A percentile compares a stretch with the other conserved stretches of the same genome.
These are phyloP conservation scores for Asterella californica DNA, from an alignment of 225 moss, liverwort and hornwort genomes.

Conservation along the genomic window DNA sequence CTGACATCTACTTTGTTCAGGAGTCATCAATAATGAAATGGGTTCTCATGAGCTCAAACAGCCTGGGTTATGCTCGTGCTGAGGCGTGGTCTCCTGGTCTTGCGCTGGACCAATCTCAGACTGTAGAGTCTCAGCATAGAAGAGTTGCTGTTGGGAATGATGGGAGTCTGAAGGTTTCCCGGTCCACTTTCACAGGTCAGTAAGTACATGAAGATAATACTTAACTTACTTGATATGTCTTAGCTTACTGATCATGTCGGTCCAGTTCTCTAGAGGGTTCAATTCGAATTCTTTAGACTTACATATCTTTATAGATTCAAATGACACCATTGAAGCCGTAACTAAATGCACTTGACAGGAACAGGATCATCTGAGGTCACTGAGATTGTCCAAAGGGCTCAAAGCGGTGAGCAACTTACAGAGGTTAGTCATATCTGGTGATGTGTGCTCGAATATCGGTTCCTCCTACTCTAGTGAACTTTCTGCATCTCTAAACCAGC, in stretches of 20 bases:
- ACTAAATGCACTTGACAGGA: conserved; percentile 13
- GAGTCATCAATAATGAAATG: conserved; percentile 57
- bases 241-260: neutral
- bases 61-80: conserved; percentile 88
- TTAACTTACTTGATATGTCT: too few species aligned
- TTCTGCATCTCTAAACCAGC: neutral
- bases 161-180: conserved; percentile 49
- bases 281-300: neutral
- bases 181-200: conserved; percentile 31
- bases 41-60: conserved; percentile 64
- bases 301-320: neutral
- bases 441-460: neutral
- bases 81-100: conserved; percentile 87
- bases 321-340: neutral
- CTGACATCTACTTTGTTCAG: conserved; percentile 36
- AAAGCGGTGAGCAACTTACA: conserved; percentile 31
- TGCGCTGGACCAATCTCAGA: conserved; percentile 19
- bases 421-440: conserved; percentile 18
- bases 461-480: neutral
- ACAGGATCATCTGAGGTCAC: conserved; percentile 19
- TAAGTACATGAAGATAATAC: neutral
- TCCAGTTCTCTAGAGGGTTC: neutral
- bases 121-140: neutral
- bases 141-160: conserved; percentile 59
- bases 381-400: conserved; percentile 27